Evolutionary conservation across 2,329 filamentous ascomycete species (phyloP), one percentile per base, ranked within the genome.

Genomic region (Colletotrichum falcatum): DNA sequence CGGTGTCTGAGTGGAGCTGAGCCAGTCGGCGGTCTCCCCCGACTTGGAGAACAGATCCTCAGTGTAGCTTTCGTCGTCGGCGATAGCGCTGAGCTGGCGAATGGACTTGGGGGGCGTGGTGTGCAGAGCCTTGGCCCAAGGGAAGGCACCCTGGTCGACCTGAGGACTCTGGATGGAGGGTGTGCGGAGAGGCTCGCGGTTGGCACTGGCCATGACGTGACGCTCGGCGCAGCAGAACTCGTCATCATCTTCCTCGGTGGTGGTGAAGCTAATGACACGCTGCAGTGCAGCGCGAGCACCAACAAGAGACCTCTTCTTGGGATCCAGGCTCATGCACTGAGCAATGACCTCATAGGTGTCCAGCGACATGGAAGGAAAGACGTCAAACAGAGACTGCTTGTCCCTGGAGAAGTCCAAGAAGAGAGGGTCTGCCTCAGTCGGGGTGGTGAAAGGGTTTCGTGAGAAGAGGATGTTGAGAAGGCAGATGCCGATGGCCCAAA

Each of bases 351-450:
- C 94, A 78, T 93, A 99, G 0, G 96, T 98, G 81, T 99, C 96
- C 81, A 97, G 94, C 60, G 95, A 98, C 95, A 99, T 97, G 81
- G 93, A 95, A 48, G 96, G 95, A 81, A 99, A 99, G 77, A 98
- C 94, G 80, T 99, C 96, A 80, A 99, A 99, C 68, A 99, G 89
- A 49, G 93, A 97, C 82, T 98, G 95, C 81, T 94, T 94, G 83
- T 99, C 95, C 70, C 93, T 91, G 61, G 92, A 93, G 80, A 97
- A 99, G 81, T 99, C 96, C 73, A 94, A 87, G 83, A 97, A 99
- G 60, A 99, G 85, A 16, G 94, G 92, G 78, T 99, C 96, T n/a
- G 92, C 91, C 81, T 94, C 91, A 1, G 94, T 94, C 0, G 96
- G 96, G 2, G 91, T 93, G 62, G 93, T 94, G 80, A 99, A 99